phyloP scores from a whole-genome alignment of 306 rosid species.

The Trifolium repens region DNA sequence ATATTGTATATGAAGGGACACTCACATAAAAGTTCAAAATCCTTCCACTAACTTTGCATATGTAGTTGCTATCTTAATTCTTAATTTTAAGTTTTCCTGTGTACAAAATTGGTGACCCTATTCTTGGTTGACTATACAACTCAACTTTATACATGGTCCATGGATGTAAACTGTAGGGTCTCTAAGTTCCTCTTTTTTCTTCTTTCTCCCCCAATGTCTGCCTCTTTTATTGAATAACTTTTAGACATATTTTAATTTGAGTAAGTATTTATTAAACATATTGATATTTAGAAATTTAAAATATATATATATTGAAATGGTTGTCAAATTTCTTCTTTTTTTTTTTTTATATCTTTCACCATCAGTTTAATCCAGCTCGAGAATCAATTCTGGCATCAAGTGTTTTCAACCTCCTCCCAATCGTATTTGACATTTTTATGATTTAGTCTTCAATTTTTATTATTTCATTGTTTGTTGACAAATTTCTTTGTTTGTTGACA shows the following conservation, averaged over 20 bases:
- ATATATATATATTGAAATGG: too few relatives aligned
- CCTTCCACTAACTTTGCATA: constrained; percentile 19
- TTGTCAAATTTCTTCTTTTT: too few relatives aligned
- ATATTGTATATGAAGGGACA: constrained; percentile 18
- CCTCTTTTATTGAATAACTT: background rate
- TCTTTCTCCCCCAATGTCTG: background rate
- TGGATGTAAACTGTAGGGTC: constrained; percentile 16
- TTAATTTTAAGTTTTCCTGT: background rate
- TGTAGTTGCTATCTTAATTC: background rate
- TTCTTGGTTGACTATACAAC: constrained; percentile 37
- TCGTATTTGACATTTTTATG: too few relatives aligned
- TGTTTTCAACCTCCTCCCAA: too few relatives aligned
- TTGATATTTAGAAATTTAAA: too few relatives aligned
- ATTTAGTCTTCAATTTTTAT: too few relatives aligned
- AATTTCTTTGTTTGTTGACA: background rate
- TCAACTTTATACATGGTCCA: background rate
- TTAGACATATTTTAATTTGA: background rate
- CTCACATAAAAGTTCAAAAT: constrained; percentile 18
- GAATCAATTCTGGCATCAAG: too few relatives aligned
- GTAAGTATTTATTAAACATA: background rate
- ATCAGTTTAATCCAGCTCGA: too few relatives aligned
- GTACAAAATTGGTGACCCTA: constrained; percentile 12
- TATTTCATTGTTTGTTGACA: too few relatives aligned
- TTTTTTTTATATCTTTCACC: too few relatives aligned
- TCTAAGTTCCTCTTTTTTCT: constrained; percentile 11